A percentile compares a stretch with the other conserved stretches of the same genome.
Conservation (phyloP, 2,329 filamentous ascomycete species). For the Mycocentrospora acerina region DNA sequence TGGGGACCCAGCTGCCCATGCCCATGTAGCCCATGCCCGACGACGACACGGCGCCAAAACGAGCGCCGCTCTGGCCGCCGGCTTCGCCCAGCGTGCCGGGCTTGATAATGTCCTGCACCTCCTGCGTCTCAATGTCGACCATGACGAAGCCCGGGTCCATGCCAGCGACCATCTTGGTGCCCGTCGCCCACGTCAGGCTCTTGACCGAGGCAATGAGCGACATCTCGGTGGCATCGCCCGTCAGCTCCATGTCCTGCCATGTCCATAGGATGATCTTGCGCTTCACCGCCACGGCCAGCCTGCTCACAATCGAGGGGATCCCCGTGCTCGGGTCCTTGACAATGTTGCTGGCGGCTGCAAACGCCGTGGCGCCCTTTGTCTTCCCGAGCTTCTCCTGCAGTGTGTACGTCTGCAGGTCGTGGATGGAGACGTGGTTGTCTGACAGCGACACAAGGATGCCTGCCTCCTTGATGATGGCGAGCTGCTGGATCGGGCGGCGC, state of each 20-base stretch:
- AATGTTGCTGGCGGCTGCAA: conserved; percentile 94
- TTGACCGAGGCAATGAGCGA: conserved; percentile 80
- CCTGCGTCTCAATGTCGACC: conserved; percentile 76
- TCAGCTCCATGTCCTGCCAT: conserved; percentile 93
- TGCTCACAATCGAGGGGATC: conserved; percentile 89
- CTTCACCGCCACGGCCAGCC: conserved; percentile 90
- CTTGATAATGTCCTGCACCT: conserved; percentile 76
- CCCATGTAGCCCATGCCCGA: conserved; percentile 97
- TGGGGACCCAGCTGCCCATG: conserved; percentile 86
- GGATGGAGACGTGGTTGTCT: conserved; percentile 83
- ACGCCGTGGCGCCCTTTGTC: conserved; percentile 85
- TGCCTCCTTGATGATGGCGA: conserved; percentile 93
- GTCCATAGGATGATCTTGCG: conserved; percentile 86
- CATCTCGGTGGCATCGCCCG: conserved; percentile 72
- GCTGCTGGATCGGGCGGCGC: conserved; percentile 83
- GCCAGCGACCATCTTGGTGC: conserved; percentile 82
- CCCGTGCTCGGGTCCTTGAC: conserved; percentile 84
- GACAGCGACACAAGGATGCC: conserved; percentile 88
- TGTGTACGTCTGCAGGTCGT: conserved; percentile 84
- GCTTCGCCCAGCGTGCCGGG: conserved; percentile 70
- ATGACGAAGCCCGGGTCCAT: conserved; percentile 90
- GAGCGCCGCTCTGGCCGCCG: conserved; percentile 64
- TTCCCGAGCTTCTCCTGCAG: conserved; percentile 76
- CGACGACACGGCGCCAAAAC: conserved; percentile 80
- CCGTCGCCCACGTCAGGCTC: conserved; percentile 86